Percentiles rank a stretch among this genome's conserved stretches.
Evolutionary conservation across 495 filamentous ascomycete species (phyloP).

Genomic region (Cudoniella acicularis): DNA sequence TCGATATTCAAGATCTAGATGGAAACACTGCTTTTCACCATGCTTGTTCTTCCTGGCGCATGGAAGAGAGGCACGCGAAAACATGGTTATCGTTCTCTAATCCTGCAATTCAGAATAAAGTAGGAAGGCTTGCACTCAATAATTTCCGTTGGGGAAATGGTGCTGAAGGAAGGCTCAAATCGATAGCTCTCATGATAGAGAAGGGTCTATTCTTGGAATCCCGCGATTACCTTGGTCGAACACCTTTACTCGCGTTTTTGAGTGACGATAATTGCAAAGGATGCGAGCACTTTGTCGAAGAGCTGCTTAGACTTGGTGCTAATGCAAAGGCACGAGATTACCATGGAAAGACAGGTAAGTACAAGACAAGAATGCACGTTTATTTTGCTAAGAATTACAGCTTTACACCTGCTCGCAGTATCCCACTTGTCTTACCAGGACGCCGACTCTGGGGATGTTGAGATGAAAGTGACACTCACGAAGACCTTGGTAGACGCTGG

Average conservation of each 20-base stretch:
- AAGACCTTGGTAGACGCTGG: background rate
- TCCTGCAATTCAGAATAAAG: background rate
- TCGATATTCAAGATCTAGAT: background rate
- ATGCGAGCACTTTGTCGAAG: background rate
- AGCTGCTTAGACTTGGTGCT: background rate
- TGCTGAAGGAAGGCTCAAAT: background rate
- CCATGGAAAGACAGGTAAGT: constrained; percentile 4
- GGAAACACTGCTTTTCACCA: constrained; percentile 8
- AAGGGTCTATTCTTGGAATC: background rate
- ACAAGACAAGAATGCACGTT: background rate
- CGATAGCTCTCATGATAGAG: background rate
- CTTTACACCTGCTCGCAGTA: background rate
- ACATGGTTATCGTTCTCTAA: constrained; percentile 1
- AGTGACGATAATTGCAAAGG: background rate
- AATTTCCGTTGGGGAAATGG: constrained; percentile 1
- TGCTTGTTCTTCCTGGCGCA: constrained; percentile 4
- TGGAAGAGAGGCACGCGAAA: background rate
- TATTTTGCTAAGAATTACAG: background rate
- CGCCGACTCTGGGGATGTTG: background rate
- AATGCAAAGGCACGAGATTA: background rate
- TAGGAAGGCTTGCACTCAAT: background rate
- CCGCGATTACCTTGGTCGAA: constrained; percentile 1
- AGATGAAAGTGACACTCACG: background rate
- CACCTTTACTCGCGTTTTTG: background rate
- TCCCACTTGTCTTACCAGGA: background rate